These are phyloP conservation scores for Globisporangium perplexum DNA, from an alignment of 352 stramenopile species.

Conservation along the genomic window DNA sequence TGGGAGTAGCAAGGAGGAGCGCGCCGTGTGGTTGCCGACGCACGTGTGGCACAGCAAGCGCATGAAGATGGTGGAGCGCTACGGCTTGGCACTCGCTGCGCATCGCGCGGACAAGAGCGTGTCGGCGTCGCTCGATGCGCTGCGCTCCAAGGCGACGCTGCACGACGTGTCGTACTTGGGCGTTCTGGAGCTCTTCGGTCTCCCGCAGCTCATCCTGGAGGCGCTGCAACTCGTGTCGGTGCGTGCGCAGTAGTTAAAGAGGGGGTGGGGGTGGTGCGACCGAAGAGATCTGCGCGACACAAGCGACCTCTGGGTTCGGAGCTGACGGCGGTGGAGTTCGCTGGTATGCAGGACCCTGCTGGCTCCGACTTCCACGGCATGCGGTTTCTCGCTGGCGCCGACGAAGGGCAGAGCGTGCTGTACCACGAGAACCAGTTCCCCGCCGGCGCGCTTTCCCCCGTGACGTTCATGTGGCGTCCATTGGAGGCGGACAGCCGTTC, in stretches of 20 bases:
- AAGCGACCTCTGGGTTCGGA: no score
- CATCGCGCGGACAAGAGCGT: slow-evolving; percentile 57
- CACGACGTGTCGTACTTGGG: slow-evolving; percentile 66
- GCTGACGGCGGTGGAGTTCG: background rate
- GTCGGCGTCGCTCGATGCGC: slow-evolving; percentile 49
- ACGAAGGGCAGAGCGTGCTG: slow-evolving; percentile 50
- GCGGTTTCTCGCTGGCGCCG: slow-evolving; percentile 36
- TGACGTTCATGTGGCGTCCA: slow-evolving; percentile 74
- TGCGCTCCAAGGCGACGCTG: slow-evolving; percentile 42
- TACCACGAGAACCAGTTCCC: slow-evolving; percentile 56
- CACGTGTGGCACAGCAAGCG: slow-evolving; percentile 78
- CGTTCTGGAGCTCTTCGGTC: slow-evolving; percentile 58
- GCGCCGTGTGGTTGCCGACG: slow-evolving; percentile 44
- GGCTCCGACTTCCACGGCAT: slow-evolving; percentile 60
- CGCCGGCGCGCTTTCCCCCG: slow-evolving; percentile 51
- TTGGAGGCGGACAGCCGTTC: slow-evolving; percentile 23
- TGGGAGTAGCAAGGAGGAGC: slow-evolving; percentile 14
- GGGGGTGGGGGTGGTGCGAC: background rate
- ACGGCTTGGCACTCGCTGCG: slow-evolving; percentile 41
- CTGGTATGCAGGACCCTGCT: slow-evolving; percentile 32
- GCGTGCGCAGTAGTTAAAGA: background rate
- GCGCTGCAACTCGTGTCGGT: slow-evolving; percentile 53
- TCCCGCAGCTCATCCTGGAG: slow-evolving; percentile 51
- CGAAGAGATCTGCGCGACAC: background rate
- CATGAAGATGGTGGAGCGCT: slow-evolving; percentile 54